Evolutionary conservation across 345 rosid species (phyloP), one percentile per base, ranked within the genome.

Genomic region (Moricandia arvensis): DNA sequence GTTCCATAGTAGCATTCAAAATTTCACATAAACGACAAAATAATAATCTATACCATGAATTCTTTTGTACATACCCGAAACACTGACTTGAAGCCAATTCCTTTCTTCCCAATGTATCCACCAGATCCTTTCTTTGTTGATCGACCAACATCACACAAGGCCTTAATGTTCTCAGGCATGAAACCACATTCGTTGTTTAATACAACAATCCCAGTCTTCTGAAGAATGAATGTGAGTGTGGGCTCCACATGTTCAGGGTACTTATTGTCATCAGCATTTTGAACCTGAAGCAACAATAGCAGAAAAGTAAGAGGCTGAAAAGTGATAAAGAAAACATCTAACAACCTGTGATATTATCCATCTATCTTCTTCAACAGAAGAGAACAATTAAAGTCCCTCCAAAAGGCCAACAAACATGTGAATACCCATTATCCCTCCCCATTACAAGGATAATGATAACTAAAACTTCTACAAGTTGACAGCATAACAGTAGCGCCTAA

Each of bases 71-170:
- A 75, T 86, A 93, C 98, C 95, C 96, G 97, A 81, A 91, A 93
- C 55, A 93, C 98, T 70, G 98, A 93, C 86, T 93, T 93, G 83
- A 93, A 93, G 77, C 98, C 98, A 80, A 93, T 93, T 82, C 98
- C 98, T 82, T 93, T 93, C 84, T 90, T 86, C 75, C 97, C 97
- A 45, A 93, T 90, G 82, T 91, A 93, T 58, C 98, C 98, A 57
- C 83, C 84, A 81, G 87, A 85, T 79, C 91, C 94, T 74, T 88
- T 90, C 82, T 93, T 91, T 6, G 98, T 93, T 17, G 98, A 93
- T 79, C 79, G 90, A 74, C 98, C 98, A 82, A 93, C 88, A 78
- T 93, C 98, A 81, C 98, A 91, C 72, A 93, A 87, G 29, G 98
- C 96, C 83, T 86, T 88, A 74, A 94, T 87, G 83, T 94, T 91